A percentile compares a stretch with the other conserved stretches of the same genome.
Evolutionary conservation across 805 yeast genomes (phyloP).

Genomic region (Candida quercuum): DNA sequence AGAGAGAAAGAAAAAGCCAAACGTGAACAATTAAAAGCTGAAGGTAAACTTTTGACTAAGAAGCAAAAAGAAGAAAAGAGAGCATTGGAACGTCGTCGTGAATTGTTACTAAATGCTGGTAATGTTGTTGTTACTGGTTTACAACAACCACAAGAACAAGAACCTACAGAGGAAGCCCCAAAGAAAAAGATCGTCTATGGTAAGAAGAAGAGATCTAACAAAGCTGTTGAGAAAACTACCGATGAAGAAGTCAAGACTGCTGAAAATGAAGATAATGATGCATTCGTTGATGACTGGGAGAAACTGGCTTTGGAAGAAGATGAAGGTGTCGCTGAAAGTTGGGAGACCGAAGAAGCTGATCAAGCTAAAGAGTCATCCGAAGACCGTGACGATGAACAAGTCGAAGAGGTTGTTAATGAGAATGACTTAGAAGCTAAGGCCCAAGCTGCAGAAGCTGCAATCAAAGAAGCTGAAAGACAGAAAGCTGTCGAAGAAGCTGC

Average conservation of each 20-base stretch:
- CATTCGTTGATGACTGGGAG: constrained; percentile 84
- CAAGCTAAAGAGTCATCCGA: constrained; percentile 9
- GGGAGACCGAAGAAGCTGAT: constrained; percentile 36
- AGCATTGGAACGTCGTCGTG: constrained; percentile 81
- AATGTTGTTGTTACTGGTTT: constrained; percentile 74
- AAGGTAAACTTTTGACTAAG: constrained; percentile 90
- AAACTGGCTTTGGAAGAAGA: constrained; percentile 57
- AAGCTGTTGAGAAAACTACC: constrained; percentile 19
- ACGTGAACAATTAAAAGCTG: constrained; percentile 90
- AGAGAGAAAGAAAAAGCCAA: constrained; percentile 84
- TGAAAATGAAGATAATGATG: constrained; percentile 33
- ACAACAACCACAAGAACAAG: constrained; percentile 29
- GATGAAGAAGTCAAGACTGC: constrained; percentile 21
- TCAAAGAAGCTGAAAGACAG: constrained; percentile 25
- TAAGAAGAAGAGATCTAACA: constrained; percentile 56
- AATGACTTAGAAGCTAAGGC: constrained; percentile 13
- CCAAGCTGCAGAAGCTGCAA: constrained; percentile 26
- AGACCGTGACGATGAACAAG: constrained; percentile 2
- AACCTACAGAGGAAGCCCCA: constrained; percentile 19
- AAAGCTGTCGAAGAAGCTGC: constrained; percentile 18
- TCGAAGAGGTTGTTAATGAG: constrained; percentile 17
- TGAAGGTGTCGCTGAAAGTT: constrained; percentile 47
- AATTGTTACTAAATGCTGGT: constrained; percentile 71
- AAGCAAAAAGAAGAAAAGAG: constrained; percentile 94
- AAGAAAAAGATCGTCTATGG: constrained; percentile 68